Evolutionary conservation across 805 yeast genomes (phyloP), one percentile per base, ranked within the genome.

Genomic region (Nakazawaea peltata): DNA sequence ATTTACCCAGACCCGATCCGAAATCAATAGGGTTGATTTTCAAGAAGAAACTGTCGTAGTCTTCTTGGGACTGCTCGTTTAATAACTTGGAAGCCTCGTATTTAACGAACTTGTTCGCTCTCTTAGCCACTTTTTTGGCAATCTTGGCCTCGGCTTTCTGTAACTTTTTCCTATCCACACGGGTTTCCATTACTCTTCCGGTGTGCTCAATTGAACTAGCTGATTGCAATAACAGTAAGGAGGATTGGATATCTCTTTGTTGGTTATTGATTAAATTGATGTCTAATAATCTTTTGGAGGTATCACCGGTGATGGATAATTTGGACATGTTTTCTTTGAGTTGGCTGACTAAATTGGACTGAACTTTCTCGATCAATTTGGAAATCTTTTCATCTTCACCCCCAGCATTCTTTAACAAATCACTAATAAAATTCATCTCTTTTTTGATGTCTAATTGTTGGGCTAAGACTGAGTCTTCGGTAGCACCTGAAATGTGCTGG

Each of bases 121-220:
- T 72, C 66, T 90, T 90, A 27, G 96, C 97, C 42, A 92, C 90
- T 63, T 92, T 92, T 54, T 94, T 90, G 16, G 96, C 97, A 54
- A 92, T 88, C 67, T 92, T 92, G 51, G 87, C 77, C 65, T 92
- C 99, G 39, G 96, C 98, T 59, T 90, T 92, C 54, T 88, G 96
- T 50, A 92, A 76, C 60, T 92, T 92, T 77, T 87, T 88, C 69
- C 82, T 82, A 58, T 92, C 98, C 28, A 92, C 99, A 51, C 94
- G 75, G 30, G 94, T 79, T 57, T 92, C 97, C 65, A 87, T 81
- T 46, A 81, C 77, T 59, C 95, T 74, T 39, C 95, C 96, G 0
- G 94, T 70, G 43, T 88, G 94, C 43, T 88, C 96, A 45, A 92
- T 81, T 52, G 87, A 96, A 42, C 76, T 73, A 12, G 81, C 70